These are phyloP conservation scores for Thalia dealbata DNA, from an alignment of 176 grass and related monocot genomes.

Conservation along the genomic window DNA sequence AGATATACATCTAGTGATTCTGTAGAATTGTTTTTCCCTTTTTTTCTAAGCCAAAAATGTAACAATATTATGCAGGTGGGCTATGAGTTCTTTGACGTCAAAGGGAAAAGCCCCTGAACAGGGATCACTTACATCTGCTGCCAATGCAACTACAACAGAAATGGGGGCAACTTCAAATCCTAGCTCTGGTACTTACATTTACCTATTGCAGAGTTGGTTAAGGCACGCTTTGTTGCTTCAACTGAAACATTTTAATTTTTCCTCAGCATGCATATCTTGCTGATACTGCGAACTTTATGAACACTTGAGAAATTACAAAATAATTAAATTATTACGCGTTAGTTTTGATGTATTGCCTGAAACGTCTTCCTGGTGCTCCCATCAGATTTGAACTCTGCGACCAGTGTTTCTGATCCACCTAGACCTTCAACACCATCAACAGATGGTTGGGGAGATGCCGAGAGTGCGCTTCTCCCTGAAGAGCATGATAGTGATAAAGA, in stretches of 20 bases:
- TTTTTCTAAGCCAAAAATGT: background rate
- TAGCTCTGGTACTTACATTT: slow-evolving; percentile 39
- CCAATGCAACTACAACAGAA: slow-evolving; percentile 42
- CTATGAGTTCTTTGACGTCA: slow-evolving; percentile 89
- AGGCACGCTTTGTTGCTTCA: background rate
- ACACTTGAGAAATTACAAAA: no score
- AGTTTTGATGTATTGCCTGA: background rate
- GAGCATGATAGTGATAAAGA: slow-evolving; percentile 56
- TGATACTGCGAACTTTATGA: no score
- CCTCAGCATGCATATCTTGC: background rate
- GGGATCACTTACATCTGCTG: slow-evolving; percentile 39
- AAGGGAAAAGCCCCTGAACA: slow-evolving; percentile 85
- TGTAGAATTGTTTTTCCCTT: background rate
- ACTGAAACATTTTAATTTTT: background rate
- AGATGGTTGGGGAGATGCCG: slow-evolving; percentile 81
- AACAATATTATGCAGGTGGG: slow-evolving; percentile 58
- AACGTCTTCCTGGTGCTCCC: slow-evolving; percentile 19
- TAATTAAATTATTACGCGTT: background rate
- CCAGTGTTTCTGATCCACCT: slow-evolving; percentile 49
- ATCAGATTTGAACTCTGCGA: slow-evolving; percentile 33
- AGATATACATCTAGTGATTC: background rate
- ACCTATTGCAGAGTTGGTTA: background rate
- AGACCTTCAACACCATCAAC: slow-evolving; percentile 61
- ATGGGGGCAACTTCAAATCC: slow-evolving; percentile 41
- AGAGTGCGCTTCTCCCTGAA: slow-evolving; percentile 44